Base-by-base conservation (phyloP, 371 early-diverging fungal genomes). In the Haplosporangium sp. region DNA sequence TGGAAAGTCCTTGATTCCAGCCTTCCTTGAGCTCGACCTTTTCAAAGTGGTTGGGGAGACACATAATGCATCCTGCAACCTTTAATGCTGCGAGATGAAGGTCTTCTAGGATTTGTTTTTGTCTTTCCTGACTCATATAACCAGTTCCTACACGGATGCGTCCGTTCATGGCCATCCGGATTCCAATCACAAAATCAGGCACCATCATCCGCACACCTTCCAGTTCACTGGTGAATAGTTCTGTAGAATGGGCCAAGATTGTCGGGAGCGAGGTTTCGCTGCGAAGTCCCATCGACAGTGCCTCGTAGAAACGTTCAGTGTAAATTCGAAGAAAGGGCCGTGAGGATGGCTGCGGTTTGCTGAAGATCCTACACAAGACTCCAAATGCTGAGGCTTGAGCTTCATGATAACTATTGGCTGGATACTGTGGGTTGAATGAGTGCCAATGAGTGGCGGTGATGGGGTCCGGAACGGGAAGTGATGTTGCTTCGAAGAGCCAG, bases 361-460 rank as follows among this genome's bases (percentile, higher is more conserved):
- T 86, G 57, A 95, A 93, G 37, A 94, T 91, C 42, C 87, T 85
- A 70, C 93, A 93, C 0, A 95, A 76, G 9, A 87, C 88, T 0
- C 89, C 91, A 79, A 88, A 84, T 1, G 95, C 91, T 42, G 87
- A 88, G 1, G 93, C 88, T 59, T 89, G 87, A 2, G 94, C 94
- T 9, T 86, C 83, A 55, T 90, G 76, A 51, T 62, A 66, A 47
- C 69, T 81, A 20, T 64, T 52, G 16, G 71, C 59, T 2, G 68
- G 66, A 41, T 75, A 58, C 11, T 70, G 64, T 12, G 72, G 43
- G 38, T 54, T 64, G 55, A 69, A 77, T 6, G 67, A 53, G n/a
- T 69, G 69, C 75, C 75, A 66, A 23, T 69, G 58, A 40, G 56
- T 16, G 12, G 77, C 69, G 0, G 85, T 69, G 16, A 84, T 76